phyloP scores from a whole-genome alignment of 306 rosid genomes.

The Cucurbita argyrosperma region DNA sequence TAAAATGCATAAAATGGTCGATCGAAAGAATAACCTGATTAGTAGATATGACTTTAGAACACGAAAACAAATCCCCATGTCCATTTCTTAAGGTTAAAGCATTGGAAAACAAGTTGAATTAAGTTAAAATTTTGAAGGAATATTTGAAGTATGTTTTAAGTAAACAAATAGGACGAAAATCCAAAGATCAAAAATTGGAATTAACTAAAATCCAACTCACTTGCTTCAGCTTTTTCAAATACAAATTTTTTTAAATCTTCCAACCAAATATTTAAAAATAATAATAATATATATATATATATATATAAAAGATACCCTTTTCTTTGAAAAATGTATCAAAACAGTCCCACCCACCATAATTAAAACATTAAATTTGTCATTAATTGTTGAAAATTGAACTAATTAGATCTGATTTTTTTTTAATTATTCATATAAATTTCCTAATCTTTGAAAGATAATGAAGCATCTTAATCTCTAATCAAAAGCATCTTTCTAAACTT shows the following conservation, averaged over 20 bases:
- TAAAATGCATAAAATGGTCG: no score
- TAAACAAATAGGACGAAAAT: neutral
- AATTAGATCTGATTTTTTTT: neutral
- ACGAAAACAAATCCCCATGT: neutral
- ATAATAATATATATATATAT: no score
- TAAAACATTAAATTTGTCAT: neutral
- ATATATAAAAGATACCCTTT: neutral
- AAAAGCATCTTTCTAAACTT: neutral
- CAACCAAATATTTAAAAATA: neutral
- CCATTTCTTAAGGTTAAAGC: neutral
- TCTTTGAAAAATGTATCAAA: neutral
- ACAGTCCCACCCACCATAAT: neutral
- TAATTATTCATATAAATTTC: neutral
- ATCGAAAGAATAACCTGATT: no score
- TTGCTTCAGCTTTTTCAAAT: neutral
- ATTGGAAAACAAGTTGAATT: neutral
- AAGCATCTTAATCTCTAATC: neutral
- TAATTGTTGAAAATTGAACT: neutral
- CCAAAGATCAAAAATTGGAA: neutral
- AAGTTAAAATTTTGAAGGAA: neutral
- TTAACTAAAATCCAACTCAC: neutral
- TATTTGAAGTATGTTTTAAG: neutral
- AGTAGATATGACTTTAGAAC: neutral
- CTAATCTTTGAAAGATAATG: neutral
- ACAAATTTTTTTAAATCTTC: neutral